Evolutionary conservation across 2,329 filamentous ascomycete genomes (phyloP), one percentile per base, ranked within the genome.

Genomic region (Colletotrichum sp.): DNA sequence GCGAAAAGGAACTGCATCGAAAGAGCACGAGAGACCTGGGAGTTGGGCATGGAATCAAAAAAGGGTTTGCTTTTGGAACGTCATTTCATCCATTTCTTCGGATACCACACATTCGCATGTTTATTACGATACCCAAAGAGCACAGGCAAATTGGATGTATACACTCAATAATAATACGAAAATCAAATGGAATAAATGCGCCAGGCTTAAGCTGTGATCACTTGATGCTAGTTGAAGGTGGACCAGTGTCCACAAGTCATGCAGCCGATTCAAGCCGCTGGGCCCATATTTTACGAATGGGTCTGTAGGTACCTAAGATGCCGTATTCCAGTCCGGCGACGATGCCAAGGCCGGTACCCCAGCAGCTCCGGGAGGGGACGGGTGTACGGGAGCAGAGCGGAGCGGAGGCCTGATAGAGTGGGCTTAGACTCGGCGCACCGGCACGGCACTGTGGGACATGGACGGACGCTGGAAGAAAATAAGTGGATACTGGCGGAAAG

Each of bases 81-180:
- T 57, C 13, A n/a, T 39, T 16, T 57, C 30, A 39, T 26, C 52
- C n/a, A 60, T 39, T 44, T 44, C 30, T 62, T 34, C 32, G 32
- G 52, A 69, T 55, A 67, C 64, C 64, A 67, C 28, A 13, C 8
- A 52, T 21, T 49, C 36, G 36, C 44, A 63, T 24, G 32, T 67
- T 36, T 16, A 44, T 49, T 13, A 63, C 57, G 73, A 76, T 77
- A 77, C 67, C 75, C 72, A 71, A 52, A 60, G 30, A 66, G 75
- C 52, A 71, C 49, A 18, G 39, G 67, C 62, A 75, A 52, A 64
- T 55, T 39, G 64, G 21, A 75, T 57, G 36, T 12, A 55, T 34
- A 68, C 36, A 49, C 30, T 6, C 13, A 64, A 49, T 69, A 49
- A 24, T 65, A 57, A 55, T 49, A 73, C 18, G 7, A 7, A 30